Evolutionary conservation across 805 yeast genomes (phyloP).

Genomic region (Yarrowia sp.): DNA sequence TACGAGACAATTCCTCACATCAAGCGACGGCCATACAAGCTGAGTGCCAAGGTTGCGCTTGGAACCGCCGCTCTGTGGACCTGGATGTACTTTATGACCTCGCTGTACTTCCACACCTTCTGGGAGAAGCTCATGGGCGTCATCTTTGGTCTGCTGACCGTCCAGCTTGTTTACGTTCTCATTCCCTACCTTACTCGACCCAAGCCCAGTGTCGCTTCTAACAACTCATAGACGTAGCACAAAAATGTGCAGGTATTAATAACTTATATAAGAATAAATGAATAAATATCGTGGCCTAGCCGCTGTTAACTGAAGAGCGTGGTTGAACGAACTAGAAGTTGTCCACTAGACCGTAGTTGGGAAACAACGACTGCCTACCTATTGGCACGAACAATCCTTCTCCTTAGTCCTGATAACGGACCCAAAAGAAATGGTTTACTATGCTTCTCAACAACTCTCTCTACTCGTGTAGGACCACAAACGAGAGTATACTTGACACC

Average conservation of each 20-base stretch:
- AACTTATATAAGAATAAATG: conserved; percentile 31
- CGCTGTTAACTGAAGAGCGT: neutral
- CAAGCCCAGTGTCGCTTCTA: conserved; percentile 17
- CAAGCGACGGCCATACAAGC: conserved; percentile 36
- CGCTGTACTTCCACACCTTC: conserved; percentile 82
- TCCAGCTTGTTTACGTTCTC: conserved; percentile 55
- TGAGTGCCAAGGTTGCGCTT: conserved; percentile 47
- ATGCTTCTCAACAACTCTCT: conserved; percentile 18
- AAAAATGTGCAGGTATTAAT: conserved; percentile 10
- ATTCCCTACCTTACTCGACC: conserved; percentile 38
- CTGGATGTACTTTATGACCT: conserved; percentile 87
- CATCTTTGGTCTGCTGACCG: conserved; percentile 63
- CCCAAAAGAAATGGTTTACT: conserved; percentile 10
- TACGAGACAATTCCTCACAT: conserved; percentile 61
- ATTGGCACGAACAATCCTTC: neutral
- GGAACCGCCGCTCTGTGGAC: conserved; percentile 65
- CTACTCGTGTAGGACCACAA: conserved; percentile 9
- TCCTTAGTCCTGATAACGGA: neutral
- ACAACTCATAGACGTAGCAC: conserved; percentile 6
- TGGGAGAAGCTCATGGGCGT: conserved; percentile 77
- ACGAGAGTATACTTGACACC: conserved; percentile 6
- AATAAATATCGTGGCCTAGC: conserved; percentile 21
- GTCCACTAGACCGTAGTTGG: neutral
- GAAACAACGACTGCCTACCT: neutral
- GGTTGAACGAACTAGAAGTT: no score